Base-by-base conservation (phyloP, 2,329 filamentous ascomycete genomes). In the Plenodomus tracheiphilus region DNA sequence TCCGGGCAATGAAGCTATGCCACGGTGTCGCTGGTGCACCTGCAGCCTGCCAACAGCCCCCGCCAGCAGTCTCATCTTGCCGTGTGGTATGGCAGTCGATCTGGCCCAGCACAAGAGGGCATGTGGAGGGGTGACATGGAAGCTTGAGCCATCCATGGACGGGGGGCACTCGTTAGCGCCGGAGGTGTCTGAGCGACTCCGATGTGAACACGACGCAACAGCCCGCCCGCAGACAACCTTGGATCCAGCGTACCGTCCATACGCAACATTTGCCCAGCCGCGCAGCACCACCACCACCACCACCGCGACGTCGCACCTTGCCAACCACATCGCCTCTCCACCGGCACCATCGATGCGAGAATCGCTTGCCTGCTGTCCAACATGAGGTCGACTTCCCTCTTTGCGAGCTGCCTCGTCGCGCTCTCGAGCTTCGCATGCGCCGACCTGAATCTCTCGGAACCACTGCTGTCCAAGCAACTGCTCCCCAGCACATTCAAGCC, bases 401-500 rank as follows among this genome's bases (percentile, higher is more conserved):
- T 68, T 40, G 59, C 68, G 25, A 65, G 74, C 62, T 77, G 74
- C 69, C 53, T 79, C 16, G 79, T 83, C 66, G 81, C 81, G 61
- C 77, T 85, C 82, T 84, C 84, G 68, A 78, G 85, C 68, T 72
- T 84, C 62, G 79, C 81, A 52, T 73, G 75, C 49, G 76, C 81
- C 60, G 79, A 81, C 48, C 82, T 84, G 56, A 84, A 84, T 71
- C 72, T 81, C 64, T 80, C 79, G 46, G 77, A 85, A 53, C 84
- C 85, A 37, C 74, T 82, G 61, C 80, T 70, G 39, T 79, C 74
- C 34, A 75, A 69, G 58, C 74, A 76, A 62, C 74, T 81, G 65
- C 74, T 79, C 32, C 69, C 76, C 20, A 68, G 68, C 58, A 71
- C 69, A 53, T 96, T 97, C 79, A 87, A 84, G 74, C 91, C 93